phyloP scores from a whole-genome alignment of 1,139 yeast species.

The Zhuliangozyma blackwelliae region DNA sequence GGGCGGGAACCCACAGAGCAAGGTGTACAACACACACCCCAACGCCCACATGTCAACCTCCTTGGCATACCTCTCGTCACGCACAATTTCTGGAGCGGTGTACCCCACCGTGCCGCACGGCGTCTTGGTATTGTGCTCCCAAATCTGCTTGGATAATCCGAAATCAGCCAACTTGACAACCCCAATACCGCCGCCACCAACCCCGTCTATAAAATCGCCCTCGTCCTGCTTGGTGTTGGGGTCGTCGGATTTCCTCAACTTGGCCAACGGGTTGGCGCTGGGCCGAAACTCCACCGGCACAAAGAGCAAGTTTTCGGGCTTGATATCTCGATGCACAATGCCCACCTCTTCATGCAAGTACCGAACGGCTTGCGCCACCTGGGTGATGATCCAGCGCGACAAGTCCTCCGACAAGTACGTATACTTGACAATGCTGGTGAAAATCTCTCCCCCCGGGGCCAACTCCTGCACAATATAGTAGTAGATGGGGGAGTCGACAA shows the following conservation, averaged over 20 bases:
- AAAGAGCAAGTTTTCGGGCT: constrained; percentile 51
- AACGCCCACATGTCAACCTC: constrained; percentile 65
- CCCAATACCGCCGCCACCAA: constrained; percentile 54
- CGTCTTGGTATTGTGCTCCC: constrained; percentile 57
- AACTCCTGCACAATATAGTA: constrained; percentile 54
- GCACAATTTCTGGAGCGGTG: constrained; percentile 59
- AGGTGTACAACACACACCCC: constrained; percentile 58
- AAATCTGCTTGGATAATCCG: constrained; percentile 54
- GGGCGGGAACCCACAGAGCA: constrained; percentile 61
- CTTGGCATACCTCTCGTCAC: constrained; percentile 55
- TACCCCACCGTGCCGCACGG: constrained; percentile 66
- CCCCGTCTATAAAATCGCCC: constrained; percentile 43
- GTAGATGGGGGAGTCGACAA: constrained; percentile 43
- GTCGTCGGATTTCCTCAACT: constrained; percentile 44
- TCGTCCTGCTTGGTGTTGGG: constrained; percentile 48
- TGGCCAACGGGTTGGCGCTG: constrained; percentile 31
- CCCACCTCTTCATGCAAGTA: constrained; percentile 56
- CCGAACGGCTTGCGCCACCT: constrained; percentile 46
- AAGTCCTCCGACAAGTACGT: constrained; percentile 55
- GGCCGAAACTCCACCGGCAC: constrained; percentile 60
- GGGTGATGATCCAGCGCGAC: constrained; percentile 48
- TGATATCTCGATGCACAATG: constrained; percentile 54
- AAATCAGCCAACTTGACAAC: constrained; percentile 53
- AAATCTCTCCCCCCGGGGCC: constrained; percentile 54
- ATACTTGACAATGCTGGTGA: constrained; percentile 52